Conservation (phyloP, 108 stramenopile species). For the Fragilariopsis cylindrus region DNA sequence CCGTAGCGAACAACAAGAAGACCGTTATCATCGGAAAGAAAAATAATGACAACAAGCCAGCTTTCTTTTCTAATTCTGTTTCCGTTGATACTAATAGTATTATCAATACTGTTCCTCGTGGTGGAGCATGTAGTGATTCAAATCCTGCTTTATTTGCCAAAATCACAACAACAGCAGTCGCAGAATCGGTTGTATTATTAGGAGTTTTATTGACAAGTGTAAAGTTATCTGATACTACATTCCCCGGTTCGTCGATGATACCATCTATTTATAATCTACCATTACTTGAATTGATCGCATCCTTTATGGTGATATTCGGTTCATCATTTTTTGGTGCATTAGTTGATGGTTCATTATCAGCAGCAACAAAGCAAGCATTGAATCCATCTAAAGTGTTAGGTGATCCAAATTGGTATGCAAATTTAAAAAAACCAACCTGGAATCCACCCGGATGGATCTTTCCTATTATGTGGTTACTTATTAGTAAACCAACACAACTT, state of each 20-base stretch:
- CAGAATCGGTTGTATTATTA: conserved; percentile 18
- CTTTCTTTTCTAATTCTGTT: neutral
- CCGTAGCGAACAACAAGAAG: neutral
- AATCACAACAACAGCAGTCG: conserved; percentile 1
- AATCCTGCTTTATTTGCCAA: conserved; percentile 22
- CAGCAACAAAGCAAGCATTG: conserved; percentile 54
- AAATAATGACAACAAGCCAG: neutral
- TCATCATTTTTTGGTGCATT: conserved; percentile 43
- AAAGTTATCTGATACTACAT: neutral
- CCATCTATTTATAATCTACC: conserved; percentile 7
- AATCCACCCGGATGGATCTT: conserved; percentile 77
- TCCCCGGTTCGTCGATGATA: neutral
- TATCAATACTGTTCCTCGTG: neutral
- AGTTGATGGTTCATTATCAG: conserved; percentile 45
- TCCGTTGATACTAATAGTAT: neutral
- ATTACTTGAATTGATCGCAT: conserved; percentile 17
- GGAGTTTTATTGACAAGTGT: conserved; percentile 11
- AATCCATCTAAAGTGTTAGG: conserved; percentile 45
- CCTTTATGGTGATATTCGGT: conserved; percentile 39
- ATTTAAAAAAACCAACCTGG: conserved; percentile 55
- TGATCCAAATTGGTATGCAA: conserved; percentile 59
- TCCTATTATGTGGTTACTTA: conserved; percentile 80
- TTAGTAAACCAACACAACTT: conserved; percentile 74
- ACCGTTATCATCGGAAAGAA: neutral
- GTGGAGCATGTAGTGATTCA: conserved; percentile 17